Conservation (phyloP, 371 early-diverging fungal genomes). For the Catenaria anguillulae region DNA sequence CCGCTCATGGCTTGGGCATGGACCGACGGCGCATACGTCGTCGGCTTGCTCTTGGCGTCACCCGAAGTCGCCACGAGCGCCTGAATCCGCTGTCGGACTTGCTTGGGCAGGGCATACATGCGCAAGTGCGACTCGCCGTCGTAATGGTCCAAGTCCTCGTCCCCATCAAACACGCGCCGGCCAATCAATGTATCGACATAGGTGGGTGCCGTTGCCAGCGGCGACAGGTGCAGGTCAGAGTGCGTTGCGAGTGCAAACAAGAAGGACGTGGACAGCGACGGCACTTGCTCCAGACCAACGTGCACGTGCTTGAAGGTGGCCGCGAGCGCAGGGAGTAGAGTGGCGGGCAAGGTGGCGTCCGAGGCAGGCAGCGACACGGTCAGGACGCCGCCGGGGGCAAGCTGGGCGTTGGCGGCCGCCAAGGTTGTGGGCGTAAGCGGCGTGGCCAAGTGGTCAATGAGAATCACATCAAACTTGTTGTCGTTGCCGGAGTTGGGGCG, state of each 20-base stretch:
- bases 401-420: no score
- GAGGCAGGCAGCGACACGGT: background rate
- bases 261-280: background rate
- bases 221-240: background rate
- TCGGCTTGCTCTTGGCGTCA: background rate
- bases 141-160: constrained; percentile 3
- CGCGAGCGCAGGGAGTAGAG: no score
- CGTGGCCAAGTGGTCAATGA: background rate
- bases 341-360: no score
- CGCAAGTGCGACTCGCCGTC: background rate
- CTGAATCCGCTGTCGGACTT: background rate
- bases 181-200: background rate
- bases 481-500: background rate
- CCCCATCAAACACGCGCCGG: background rate
- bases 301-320: background rate
- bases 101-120: background rate
- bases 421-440: background rate
- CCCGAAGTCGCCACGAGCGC: background rate
- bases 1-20: background rate
- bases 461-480: background rate
- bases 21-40: background rate
- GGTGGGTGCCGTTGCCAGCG: background rate
- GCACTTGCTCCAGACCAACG: background rate
- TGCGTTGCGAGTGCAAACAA: background rate
- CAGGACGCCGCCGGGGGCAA: no score